A percentile compares a stretch with the other conserved stretches of the same genome.
phyloP scores from a whole-genome alignment of 768 basidiomycete genomes.

The Phanerochaete sordida region DNA sequence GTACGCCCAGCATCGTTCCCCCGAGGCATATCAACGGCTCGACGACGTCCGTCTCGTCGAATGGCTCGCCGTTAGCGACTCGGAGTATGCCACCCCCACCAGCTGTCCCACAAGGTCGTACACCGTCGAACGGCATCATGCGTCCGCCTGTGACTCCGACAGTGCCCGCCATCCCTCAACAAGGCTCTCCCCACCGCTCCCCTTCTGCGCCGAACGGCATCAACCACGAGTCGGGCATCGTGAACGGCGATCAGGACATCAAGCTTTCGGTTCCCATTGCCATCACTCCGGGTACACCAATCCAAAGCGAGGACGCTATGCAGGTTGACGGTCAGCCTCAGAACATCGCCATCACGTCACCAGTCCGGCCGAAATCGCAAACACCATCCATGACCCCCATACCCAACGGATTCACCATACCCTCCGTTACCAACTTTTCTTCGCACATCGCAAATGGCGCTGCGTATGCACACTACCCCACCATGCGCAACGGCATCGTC shows the following conservation, averaged over 20 bases:
- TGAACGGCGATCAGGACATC: conserved; percentile 16
- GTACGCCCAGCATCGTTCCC: conserved; percentile 2
- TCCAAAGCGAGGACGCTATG: conserved; percentile 22
- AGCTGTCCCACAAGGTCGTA: conserved; percentile 54
- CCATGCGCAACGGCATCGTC: conserved; percentile 54
- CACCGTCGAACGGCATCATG: conserved; percentile 56
- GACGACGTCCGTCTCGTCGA: conserved; percentile 52
- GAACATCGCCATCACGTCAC: conserved; percentile 27
- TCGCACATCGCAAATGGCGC: conserved; percentile 33
- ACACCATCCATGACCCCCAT: conserved; percentile 36
- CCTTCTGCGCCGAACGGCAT: conserved; percentile 11
- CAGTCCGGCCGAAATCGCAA: conserved; percentile 47
- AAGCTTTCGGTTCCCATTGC: conserved; percentile 13
- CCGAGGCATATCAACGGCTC: conserved; percentile 36
- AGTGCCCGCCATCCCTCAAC: conserved; percentile 27
- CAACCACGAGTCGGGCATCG: conserved; percentile 11
- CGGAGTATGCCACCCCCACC: conserved; percentile 51
- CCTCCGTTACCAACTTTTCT: conserved; percentile 35
- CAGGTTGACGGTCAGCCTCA: conserved; percentile 8
- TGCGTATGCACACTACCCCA: conserved; percentile 32
- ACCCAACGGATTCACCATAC: conserved; percentile 39
- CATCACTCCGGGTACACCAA: conserved; percentile 7
- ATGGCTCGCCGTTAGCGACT: conserved; percentile 23
- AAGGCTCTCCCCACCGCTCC: conserved; percentile 16
- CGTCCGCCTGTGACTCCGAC: conserved; percentile 42